A percentile compares a stretch with the other conserved stretches of the same genome.
Evolutionary conservation across 2,329 filamentous ascomycete species (phyloP).

Genomic region (Nemania abortiva): DNA sequence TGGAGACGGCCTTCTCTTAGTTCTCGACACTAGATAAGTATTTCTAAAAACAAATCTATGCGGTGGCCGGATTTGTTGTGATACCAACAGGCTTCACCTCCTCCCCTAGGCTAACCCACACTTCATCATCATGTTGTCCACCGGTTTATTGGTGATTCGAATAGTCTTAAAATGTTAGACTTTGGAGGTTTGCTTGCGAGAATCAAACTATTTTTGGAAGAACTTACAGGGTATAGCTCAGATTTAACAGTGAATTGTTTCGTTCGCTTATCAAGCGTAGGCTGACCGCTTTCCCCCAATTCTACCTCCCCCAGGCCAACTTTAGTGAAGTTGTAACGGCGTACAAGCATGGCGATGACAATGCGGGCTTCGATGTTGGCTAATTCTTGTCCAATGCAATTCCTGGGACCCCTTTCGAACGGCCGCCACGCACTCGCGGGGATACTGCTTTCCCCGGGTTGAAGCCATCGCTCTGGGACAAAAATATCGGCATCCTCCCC

Average conservation of each 20-base stretch:
- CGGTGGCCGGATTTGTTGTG: no score
- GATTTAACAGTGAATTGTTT: neutral
- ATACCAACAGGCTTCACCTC: no score
- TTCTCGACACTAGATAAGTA: no score
- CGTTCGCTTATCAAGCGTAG: neutral
- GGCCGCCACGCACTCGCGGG: neutral
- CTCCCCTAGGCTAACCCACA: no score
- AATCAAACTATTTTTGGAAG: neutral
- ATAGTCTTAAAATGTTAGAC: neutral
- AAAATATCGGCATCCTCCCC: constrained; percentile 48
- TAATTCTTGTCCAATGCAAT: constrained; percentile 5
- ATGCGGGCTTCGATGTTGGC: neutral
- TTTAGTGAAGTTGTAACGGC: neutral
- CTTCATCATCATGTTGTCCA: neutral
- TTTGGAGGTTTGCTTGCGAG: neutral
- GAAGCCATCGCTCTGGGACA: constrained; percentile 2
- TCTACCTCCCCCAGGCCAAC: constrained; percentile 3
- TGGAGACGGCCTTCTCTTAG: no score
- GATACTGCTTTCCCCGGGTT: neutral
- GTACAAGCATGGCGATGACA: neutral
- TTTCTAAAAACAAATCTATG: no score
- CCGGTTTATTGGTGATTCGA: neutral
- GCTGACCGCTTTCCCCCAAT: neutral
- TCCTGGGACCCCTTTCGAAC: neutral
- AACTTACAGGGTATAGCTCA: constrained; percentile 1